Percentiles rank a stretch among this genome's conserved stretches.
phyloP scores from a whole-genome alignment of 2,329 filamentous ascomycete species.

The Phyllosticta citrichinensis region DNA sequence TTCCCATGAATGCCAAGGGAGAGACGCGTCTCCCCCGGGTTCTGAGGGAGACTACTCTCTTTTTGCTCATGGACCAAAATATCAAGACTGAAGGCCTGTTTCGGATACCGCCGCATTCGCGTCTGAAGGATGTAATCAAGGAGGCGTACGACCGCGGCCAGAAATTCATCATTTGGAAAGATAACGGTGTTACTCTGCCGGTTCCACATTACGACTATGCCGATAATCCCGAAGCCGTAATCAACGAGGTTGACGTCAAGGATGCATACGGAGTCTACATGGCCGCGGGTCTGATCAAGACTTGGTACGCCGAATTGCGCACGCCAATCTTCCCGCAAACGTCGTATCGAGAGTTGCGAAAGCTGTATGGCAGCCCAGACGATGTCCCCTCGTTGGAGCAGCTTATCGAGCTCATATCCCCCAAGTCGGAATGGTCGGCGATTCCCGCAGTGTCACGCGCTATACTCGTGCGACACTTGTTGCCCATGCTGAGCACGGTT shows the following conservation, averaged over 20 bases:
- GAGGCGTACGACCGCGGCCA: conserved; percentile 48
- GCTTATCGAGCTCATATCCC: conserved; percentile 37
- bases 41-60: conserved; percentile 43
- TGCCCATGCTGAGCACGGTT: conserved; percentile 41
- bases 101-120: conserved; percentile 41
- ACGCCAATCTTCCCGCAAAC: conserved; percentile 42
- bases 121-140: conserved; percentile 39
- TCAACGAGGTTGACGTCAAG: conserved; percentile 36
- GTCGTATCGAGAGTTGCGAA: conserved; percentile 38
- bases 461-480: conserved; percentile 40
- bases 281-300: conserved; percentile 44
- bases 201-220: conserved; percentile 23
- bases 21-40: conserved; percentile 41
- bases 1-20: conserved; percentile 36
- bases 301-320: conserved; percentile 45
- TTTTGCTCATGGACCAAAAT: conserved; percentile 39
- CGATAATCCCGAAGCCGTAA: conserved; percentile 30
- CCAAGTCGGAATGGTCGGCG: conserved; percentile 36
- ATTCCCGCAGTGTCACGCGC: conserved; percentile 36
- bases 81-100: conserved; percentile 44
- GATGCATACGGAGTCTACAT: conserved; percentile 45
- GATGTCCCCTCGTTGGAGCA: conserved; percentile 31
- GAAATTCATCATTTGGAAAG: conserved; percentile 44
- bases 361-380: conserved; percentile 31
- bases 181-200: conserved; percentile 27